Base-by-base conservation (phyloP, 2,329 filamentous ascomycete genomes). In the Trichoderma sp. region DNA sequence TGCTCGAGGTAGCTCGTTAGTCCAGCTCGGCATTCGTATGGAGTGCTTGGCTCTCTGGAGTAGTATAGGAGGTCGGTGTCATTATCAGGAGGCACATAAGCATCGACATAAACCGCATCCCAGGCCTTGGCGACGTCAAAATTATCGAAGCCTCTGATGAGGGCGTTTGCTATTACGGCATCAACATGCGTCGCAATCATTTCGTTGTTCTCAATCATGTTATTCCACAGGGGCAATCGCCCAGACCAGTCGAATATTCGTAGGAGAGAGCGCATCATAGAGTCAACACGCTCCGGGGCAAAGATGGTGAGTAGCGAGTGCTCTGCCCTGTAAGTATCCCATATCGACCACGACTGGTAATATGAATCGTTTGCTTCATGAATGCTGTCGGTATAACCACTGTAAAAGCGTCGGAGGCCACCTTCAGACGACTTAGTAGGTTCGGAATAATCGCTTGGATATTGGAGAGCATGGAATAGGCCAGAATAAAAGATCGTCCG, bases 121-220 rank as follows among this genome's bases (percentile, higher is more conserved):
- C 84, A 86, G 0, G 83, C 82, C 56, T 82, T 82, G 4, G 71
- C 51, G n/a, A 85, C 73, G 57, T 85, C 78, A 58, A 86, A 86
- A 18, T 76, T 79, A 1, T 75, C 77, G 73, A 86, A 86, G 2
- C 82, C 83, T 6, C 82, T 79, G 11, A 78, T 76, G 0, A 85
- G 77, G 0, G 84, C 84, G 70, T 86, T 86, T n/a, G 84, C 82
- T 3, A 86, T 76, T 2, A 86, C 82, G 1, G 81, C 84, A 62
- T 86, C 84, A 15, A 83, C 84, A 71, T 86, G 84, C 0, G 84
- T 85, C 2, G 83, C 83, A 43, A 86, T 84, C 84, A 86, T 86
- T 73, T 85, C 85, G 75, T 86, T 86, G 1, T 83, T 86, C 73
- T 86, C 84, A 6, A 86, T 79, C 72, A 85, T 77, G 69, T 86